Evolutionary conservation across 1,284 basidiomycete species (phyloP).

Genomic region (Ceratobasidium sp.): DNA sequence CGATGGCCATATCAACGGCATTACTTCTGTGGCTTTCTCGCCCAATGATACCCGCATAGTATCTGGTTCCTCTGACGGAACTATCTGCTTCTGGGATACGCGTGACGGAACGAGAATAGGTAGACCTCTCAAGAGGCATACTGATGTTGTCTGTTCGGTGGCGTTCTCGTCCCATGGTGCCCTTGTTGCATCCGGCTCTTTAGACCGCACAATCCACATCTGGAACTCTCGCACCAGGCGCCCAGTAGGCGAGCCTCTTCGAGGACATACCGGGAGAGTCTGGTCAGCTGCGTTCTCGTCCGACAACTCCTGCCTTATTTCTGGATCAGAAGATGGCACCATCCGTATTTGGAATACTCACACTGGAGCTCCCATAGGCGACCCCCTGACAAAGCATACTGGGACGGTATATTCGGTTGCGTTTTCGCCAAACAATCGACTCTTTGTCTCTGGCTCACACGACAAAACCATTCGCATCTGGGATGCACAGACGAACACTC

Average conservation of each 20-base stretch:
- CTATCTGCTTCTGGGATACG: conserved; percentile 34
- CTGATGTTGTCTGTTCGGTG: not conserved
- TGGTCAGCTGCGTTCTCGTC: not conserved
- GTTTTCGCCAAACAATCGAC: not conserved
- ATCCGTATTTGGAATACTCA: not conserved
- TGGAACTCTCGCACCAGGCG: not conserved
- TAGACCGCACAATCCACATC: not conserved
- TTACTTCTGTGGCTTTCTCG: conserved; percentile 37
- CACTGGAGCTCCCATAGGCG: not conserved
- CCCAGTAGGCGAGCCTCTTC: not conserved
- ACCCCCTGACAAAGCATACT: not conserved
- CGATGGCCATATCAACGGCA: not conserved
- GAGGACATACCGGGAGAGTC: not conserved
- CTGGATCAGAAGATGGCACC: not conserved
- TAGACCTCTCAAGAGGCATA: not conserved
- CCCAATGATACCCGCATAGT: conserved; percentile 10
- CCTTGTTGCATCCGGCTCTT: not conserved
- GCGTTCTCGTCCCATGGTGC: conserved; percentile 1
- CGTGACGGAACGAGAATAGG: not conserved
- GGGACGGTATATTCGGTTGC: not conserved
- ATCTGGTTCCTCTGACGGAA: conserved; percentile 29
- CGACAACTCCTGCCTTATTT: not conserved
- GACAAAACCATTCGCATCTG: not conserved
- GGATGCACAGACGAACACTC: not conserved
- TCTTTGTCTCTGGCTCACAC: not conserved